Base-by-base conservation (phyloP, 345 rosid genomes). In the Eucalyptus leucophloia region DNA sequence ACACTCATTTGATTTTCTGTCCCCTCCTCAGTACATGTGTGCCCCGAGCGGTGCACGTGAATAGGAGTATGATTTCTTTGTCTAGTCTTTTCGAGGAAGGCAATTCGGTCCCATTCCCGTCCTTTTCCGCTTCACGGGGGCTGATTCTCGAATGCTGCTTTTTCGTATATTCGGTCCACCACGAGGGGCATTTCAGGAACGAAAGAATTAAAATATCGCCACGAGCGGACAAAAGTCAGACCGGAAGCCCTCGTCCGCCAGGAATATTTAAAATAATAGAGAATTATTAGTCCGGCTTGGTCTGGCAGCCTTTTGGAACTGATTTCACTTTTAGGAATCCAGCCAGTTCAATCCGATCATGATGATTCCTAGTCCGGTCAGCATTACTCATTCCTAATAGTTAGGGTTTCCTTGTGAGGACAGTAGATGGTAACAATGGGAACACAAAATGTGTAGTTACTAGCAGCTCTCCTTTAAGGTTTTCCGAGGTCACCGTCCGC, bases 51-150 rank as follows among this genome's bases (percentile, higher is more conserved):
- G 77, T 65, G 90, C 92, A 90, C 91, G 91, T 92, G 92, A 90
- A 92, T 34, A 81, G 87, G 86, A 87, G 89, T 62, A 89, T 80
- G 53, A 90, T 72, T 88, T 88, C 86, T 34, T 60, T 90, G 94
- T 88, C 92, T 86, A 91, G 91, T 89, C 89, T 88, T 91, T 91
- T 91, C 94, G 92, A 91, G 90, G 88, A 91, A 82, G 93, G 91
- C 88, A 47, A 81, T 15, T 40, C 21, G 17, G 47, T 19, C 62
- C 85, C 86, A 65, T 86, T 88, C 77, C 86, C 28, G 93, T 91
- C 40, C 83, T 65, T 91, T 87, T 26, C 17, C 12, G 18, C 34
- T 80, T 90, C 92, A 69, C 32, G 67, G 62, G 88, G 90, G 91
- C 89, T 67, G 28, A 2, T 5, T 17, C 28, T 9, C 4, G 7